Evolutionary conservation across 2,329 filamentous ascomycete genomes (phyloP).

Genomic region (Sclerotinia spermophila): DNA sequence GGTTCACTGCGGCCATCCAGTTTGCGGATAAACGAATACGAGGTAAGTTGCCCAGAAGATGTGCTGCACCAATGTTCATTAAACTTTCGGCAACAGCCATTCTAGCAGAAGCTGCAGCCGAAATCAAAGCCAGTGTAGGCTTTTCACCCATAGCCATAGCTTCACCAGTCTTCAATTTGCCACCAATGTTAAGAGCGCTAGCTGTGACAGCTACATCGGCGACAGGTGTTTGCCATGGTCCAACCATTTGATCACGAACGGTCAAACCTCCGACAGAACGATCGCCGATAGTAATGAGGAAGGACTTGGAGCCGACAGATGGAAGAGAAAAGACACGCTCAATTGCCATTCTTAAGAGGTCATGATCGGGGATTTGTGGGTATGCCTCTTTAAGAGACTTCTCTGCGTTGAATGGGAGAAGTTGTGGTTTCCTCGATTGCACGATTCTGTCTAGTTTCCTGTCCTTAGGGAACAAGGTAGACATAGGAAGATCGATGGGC

Average conservation of each 20-base stretch:
- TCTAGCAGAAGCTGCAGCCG: slow-evolving; percentile 80
- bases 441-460: slow-evolving; percentile 77
- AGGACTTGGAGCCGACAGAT: slow-evolving; percentile 92
- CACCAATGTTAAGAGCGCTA: slow-evolving; percentile 65
- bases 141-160: slow-evolving; percentile 98
- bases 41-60: slow-evolving; percentile 54
- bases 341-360: slow-evolving; percentile 61
- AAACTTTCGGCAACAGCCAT: slow-evolving; percentile 96
- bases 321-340: slow-evolving; percentile 80
- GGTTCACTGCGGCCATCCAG: slow-evolving; percentile 97
- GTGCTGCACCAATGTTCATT: slow-evolving; percentile 84
- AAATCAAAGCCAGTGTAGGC: slow-evolving; percentile 83
- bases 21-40: slow-evolving; percentile 90
- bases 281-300: slow-evolving; percentile 95
- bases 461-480: slow-evolving; percentile 81
- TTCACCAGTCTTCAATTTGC: slow-evolving; percentile 76
- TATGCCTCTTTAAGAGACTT: slow-evolving; percentile 58
- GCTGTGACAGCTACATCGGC: slow-evolving; percentile 91
- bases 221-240: slow-evolving; percentile 92
- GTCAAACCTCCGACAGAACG: slow-evolving; percentile 87
- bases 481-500: slow-evolving; percentile 87
- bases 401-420: slow-evolving; percentile 69
- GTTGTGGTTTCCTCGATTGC: slow-evolving; percentile 61
- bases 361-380: slow-evolving; percentile 35
- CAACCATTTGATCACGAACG: slow-evolving; percentile 90